A percentile compares a stretch with the other conserved stretches of the same genome.
phyloP scores from a whole-genome alignment of 2,329 filamentous ascomycete species.

The Hymenoscyphus salicellus region DNA sequence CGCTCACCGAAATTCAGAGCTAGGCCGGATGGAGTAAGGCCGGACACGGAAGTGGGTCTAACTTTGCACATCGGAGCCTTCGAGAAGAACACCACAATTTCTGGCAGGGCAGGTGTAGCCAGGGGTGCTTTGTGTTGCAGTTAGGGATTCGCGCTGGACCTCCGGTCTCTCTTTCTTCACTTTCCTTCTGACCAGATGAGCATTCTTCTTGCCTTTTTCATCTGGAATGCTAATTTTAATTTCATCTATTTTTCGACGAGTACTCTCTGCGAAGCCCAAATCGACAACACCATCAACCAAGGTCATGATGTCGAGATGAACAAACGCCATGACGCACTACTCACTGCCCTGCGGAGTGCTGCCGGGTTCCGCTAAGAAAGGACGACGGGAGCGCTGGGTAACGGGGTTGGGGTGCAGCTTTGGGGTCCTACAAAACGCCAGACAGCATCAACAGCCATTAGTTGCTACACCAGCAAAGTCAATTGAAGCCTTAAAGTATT shows the following conservation, averaged over 20 bases:
- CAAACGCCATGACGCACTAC: neutral
- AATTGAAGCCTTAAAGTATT: neutral
- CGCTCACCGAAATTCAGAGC: neutral
- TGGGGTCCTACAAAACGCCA: neutral
- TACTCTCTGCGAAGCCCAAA: neutral
- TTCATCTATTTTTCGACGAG: neutral
- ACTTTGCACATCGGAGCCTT: neutral
- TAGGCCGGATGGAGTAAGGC: neutral
- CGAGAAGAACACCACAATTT: neutral
- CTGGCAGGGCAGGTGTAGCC: neutral
- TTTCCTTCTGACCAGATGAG: neutral
- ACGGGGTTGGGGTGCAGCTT: neutral
- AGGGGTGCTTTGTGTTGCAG: neutral
- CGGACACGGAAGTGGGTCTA: neutral
- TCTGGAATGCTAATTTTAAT: neutral
- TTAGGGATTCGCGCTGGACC: neutral
- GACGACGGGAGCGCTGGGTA: neutral
- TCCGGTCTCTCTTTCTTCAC: neutral
- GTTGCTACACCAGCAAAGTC: neutral
- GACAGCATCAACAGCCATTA: neutral
- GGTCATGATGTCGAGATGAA: neutral
- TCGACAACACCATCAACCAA: neutral
- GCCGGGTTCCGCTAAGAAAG: neutral
- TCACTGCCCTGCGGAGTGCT: neutral
- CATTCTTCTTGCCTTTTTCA: neutral